A percentile compares a stretch with the other conserved stretches of the same genome.
Conservation (phyloP, 2,329 filamentous ascomycete species). For the Trichoderma endophyticum region DNA sequence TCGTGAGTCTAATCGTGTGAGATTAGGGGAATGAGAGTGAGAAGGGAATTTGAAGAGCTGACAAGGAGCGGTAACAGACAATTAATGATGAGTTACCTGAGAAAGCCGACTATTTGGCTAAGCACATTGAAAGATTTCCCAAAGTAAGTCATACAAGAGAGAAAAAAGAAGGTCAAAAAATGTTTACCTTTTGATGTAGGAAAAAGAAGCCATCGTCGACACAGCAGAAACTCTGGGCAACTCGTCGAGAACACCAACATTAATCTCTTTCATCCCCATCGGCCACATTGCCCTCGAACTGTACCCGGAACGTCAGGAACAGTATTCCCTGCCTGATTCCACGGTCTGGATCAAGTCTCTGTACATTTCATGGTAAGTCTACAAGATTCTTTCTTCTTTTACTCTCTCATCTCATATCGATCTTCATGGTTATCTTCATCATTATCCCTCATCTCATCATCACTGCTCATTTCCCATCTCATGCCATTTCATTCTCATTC, state of each 20-base stretch:
- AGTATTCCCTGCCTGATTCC: slow-evolving; percentile 31
- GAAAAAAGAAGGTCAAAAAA: not conserved
- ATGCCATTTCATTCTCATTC: not conserved
- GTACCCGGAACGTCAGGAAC: slow-evolving; percentile 30
- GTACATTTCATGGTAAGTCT: slow-evolving; percentile 36
- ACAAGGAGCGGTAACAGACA: slow-evolving; percentile 23
- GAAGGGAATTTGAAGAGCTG: not conserved
- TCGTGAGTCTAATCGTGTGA: slow-evolving; percentile 30
- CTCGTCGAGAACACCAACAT: slow-evolving; percentile 30
- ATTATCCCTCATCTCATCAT: not conserved
- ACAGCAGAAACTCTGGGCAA: slow-evolving; percentile 32
- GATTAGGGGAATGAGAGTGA: not conserved
- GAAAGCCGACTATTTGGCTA: slow-evolving; percentile 29
- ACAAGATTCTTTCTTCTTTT: not conserved
- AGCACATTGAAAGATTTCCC: slow-evolving; percentile 31
- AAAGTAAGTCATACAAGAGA: slow-evolving; percentile 24
- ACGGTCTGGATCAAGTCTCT: slow-evolving; percentile 41
- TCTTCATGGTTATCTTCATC: too few relatives aligned
- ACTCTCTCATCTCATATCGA: not conserved
- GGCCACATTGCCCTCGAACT: slow-evolving; percentile 40
- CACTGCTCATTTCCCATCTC: not conserved
- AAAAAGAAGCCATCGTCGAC: slow-evolving; percentile 34
- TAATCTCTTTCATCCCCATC: slow-evolving; percentile 35
- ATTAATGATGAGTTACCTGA: slow-evolving; percentile 31
- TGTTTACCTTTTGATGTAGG: slow-evolving; percentile 22